Conservation (phyloP, 202 grass and related monocot genomes). For the Setaria viridis region DNA sequence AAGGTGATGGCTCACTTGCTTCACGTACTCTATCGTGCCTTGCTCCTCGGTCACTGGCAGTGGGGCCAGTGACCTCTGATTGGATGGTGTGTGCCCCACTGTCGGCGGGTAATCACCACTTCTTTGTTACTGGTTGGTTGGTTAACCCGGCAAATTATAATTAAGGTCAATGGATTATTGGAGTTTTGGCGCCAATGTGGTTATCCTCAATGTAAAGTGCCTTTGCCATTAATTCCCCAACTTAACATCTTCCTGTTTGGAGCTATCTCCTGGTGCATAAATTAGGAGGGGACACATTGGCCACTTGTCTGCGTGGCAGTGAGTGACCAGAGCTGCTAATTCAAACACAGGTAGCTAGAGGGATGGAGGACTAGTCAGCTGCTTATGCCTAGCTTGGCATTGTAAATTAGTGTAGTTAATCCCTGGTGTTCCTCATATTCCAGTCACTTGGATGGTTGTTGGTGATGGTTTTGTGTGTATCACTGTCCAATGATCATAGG, state of each 20-base stretch:
- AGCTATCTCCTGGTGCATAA: constrained; percentile 53
- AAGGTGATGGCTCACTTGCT: constrained; percentile 39
- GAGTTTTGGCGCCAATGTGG: constrained; percentile 45
- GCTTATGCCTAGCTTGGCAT: neutral
- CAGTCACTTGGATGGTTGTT: constrained; percentile 36
- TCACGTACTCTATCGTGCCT: neutral
- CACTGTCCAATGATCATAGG: constrained; percentile 52
- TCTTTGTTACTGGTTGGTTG: neutral
- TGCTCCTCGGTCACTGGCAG: neutral
- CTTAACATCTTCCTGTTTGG: constrained; percentile 60
- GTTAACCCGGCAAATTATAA: neutral
- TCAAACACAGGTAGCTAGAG: constrained; percentile 26
- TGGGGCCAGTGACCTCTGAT: neutral
- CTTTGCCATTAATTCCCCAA: constrained; percentile 61
- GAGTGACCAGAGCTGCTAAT: constrained; percentile 41
- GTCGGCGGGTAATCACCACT: constrained; percentile 3
- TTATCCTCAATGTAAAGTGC: constrained; percentile 53
- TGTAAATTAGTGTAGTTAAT: constrained; percentile 8
- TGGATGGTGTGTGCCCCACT: neutral
- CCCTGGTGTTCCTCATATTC: constrained; percentile 27
- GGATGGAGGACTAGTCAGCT: constrained; percentile 22
- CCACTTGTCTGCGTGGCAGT: constrained; percentile 55
- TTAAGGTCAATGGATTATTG: constrained; percentile 50
- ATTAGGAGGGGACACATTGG: constrained; percentile 38
- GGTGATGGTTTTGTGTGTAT: constrained; percentile 41